Evolutionary conservation across 1,284 basidiomycete species (phyloP).

Genomic region (Melanopsichium pennsylvanicum): DNA sequence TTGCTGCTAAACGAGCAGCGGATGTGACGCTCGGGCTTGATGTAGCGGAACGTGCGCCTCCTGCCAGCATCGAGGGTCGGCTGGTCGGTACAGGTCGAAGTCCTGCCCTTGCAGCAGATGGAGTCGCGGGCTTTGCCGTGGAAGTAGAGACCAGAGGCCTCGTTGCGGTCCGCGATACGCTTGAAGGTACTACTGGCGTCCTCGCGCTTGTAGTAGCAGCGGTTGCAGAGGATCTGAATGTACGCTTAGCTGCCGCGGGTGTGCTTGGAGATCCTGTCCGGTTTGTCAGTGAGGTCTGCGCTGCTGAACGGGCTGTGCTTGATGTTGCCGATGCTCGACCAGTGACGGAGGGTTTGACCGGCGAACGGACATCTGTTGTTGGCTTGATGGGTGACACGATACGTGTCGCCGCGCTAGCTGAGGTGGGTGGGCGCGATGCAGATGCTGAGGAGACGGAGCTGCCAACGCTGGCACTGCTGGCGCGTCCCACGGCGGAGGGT

Average conservation of each 20-base stretch:
- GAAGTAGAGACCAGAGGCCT: constrained; percentile 3
- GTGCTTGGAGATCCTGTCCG: constrained; percentile 32
- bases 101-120: constrained; percentile 45
- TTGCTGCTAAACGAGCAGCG: constrained; percentile 14
- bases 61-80: constrained; percentile 46
- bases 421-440: constrained; percentile 23
- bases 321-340: constrained; percentile 28
- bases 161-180: constrained; percentile 11
- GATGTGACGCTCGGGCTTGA: constrained; percentile 33
- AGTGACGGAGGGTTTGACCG: constrained; percentile 28
- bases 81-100: constrained; percentile 46
- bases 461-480: constrained; percentile 20
- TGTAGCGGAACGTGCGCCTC: constrained; percentile 26
- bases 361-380: constrained; percentile 18
- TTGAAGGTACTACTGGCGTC: constrained; percentile 9
- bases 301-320: constrained; percentile 23
- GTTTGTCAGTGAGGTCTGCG: constrained; percentile 22
- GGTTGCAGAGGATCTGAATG: constrained; percentile 5
- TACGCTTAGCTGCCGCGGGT: constrained; percentile 17
- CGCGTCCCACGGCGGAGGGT: constrained; percentile 15
- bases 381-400: constrained; percentile 28
- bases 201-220: constrained; percentile 20
- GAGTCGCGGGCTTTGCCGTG: constrained; percentile 30
- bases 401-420: constrained; percentile 19
- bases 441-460: constrained; percentile 24